A percentile compares a stretch with the other conserved stretches of the same genome.
These are phyloP conservation scores for Aspergillus floridensis DNA, from an alignment of 2,329 filamentous ascomycete genomes.

Conservation along the genomic window DNA sequence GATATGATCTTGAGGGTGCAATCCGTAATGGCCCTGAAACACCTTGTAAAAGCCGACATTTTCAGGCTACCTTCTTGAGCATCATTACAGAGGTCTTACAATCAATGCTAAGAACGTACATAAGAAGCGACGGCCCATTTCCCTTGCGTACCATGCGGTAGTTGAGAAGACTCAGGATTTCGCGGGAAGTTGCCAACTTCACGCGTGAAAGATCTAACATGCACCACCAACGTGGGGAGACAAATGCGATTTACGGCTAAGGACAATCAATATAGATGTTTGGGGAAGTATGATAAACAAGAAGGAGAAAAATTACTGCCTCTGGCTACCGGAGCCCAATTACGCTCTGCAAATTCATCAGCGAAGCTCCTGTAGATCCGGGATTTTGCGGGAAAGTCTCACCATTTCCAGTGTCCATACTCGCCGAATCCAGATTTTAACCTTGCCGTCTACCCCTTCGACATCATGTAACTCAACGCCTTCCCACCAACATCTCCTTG, in stretches of 20 bases:
- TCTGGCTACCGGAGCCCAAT: slow-evolving; percentile 66
- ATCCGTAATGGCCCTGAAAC: too few relatives aligned
- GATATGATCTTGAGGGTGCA: too few relatives aligned
- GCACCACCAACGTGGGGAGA: slow-evolving; percentile 7
- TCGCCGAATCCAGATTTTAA: slow-evolving; percentile 97
- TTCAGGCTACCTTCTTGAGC: too few relatives aligned
- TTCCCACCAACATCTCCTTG: slow-evolving; percentile 97
- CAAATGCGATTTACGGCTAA: slow-evolving; percentile 16
- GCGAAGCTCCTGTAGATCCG: slow-evolving; percentile 3
- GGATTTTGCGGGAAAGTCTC: slow-evolving; percentile 23
- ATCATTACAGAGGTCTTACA: too few relatives aligned
- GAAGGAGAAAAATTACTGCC: slow-evolving; percentile 17
- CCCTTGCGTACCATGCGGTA: too few relatives aligned
- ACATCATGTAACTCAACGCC: slow-evolving; percentile 88
- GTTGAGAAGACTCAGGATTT: too few relatives aligned
- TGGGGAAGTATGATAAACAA: slow-evolving; percentile 21
- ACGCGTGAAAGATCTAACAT: not conserved
- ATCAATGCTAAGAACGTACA: too few relatives aligned
- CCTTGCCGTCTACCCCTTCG: slow-evolving; percentile 81
- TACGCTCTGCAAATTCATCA: slow-evolving; percentile 60
- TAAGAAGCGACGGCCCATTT: too few relatives aligned
- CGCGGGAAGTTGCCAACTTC: too few relatives aligned
- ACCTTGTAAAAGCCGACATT: too few relatives aligned
- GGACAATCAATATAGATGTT: slow-evolving; percentile 18
- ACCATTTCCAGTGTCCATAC: slow-evolving; percentile 98